Conservation (phyloP, 208 protist genomes). For the Borovskyia barvae region DNA sequence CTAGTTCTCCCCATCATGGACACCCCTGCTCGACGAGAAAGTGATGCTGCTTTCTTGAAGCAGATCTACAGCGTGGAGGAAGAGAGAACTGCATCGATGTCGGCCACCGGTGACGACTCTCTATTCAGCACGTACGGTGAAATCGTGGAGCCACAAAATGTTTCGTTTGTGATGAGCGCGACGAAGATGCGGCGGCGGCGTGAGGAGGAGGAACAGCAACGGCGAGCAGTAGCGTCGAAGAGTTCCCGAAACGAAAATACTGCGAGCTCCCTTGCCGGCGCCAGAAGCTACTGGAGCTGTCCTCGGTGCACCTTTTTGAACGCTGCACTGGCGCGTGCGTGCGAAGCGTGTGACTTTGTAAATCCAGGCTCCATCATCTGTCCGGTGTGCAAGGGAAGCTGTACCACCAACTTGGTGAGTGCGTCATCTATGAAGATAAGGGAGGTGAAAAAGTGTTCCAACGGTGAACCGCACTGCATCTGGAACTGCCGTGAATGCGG, state of each 20-base stretch:
- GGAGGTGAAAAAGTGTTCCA: constrained; percentile 24
- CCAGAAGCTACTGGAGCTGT: constrained; percentile 38
- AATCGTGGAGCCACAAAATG: constrained; percentile 33
- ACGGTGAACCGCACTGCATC: constrained; percentile 48
- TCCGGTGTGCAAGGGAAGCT: constrained; percentile 22
- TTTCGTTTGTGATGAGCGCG: constrained; percentile 43
- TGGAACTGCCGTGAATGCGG: constrained; percentile 66
- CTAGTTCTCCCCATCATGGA: constrained; percentile 58
- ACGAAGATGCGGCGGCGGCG: constrained; percentile 29
- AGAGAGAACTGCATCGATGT: constrained; percentile 7
- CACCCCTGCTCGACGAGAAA: constrained; percentile 37
- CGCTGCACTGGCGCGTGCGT: constrained; percentile 12
- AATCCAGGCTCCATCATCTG: constrained; percentile 35
- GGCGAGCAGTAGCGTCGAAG: not conserved
- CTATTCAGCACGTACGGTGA: constrained; percentile 26
- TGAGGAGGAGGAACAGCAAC: constrained; percentile 20
- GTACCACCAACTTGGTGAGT: constrained; percentile 14
- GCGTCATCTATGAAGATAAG: not conserved
- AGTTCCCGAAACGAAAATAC: not conserved
- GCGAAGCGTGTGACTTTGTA: constrained; percentile 40
- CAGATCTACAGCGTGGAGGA: constrained; percentile 39
- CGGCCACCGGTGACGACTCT: constrained; percentile 11
- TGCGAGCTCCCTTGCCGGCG: not conserved
- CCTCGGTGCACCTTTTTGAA: constrained; percentile 65
- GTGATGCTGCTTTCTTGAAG: constrained; percentile 38